Base-by-base conservation (phyloP, 495 filamentous ascomycete genomes). In the Lindgomyces ingoldianus region DNA sequence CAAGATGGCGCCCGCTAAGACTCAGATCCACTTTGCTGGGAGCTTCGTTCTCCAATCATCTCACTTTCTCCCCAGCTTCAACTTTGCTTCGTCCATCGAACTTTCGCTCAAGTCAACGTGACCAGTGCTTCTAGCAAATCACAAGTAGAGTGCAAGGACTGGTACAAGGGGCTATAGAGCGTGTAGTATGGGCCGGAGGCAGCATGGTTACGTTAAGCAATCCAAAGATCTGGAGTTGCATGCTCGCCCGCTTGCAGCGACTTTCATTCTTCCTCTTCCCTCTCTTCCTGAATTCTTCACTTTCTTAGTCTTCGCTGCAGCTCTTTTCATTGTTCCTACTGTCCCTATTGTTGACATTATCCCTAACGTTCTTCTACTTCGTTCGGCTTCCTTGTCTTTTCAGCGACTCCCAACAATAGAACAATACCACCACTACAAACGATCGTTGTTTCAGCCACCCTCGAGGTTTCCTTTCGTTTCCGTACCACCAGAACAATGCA, bases 1-100 rank as follows among this genome's bases (percentile, higher is more conserved):
- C 52, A 24, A 54, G 47, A 67, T 62, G 63, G 68, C 68, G 68
- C 68, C 62, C 68, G 60, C 63, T 51, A 67, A 10, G 36, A 48
- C 22, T 18, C 51, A 22, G 39, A 59, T 62, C 52, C 65, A 53
- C 39, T 57, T 53, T 68, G 30, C 19, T 57, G 45, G 64, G 41
- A 27, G 6, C 27, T 22, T 62, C 51, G 33, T 1, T 50, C 27
- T 41, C 68, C 68, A 70, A 70, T 70, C 68, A 67, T 27, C 44
- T 33, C 41, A 1, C 27, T 33, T 33, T 24, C 41, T 29, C 10
- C 55, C 29, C 47, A 45, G 51, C 52, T 22, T 47, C 52, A 39
- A 26, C 42, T 62, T 58, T 62, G 46, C 53, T 55, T 62, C 63
- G 53, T 55, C 62, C 59, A 48, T 50, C 52, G 24, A 22, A 52